phyloP scores from a whole-genome alignment of 73 alveolate genomes.

The Uronychia setigera region DNA sequence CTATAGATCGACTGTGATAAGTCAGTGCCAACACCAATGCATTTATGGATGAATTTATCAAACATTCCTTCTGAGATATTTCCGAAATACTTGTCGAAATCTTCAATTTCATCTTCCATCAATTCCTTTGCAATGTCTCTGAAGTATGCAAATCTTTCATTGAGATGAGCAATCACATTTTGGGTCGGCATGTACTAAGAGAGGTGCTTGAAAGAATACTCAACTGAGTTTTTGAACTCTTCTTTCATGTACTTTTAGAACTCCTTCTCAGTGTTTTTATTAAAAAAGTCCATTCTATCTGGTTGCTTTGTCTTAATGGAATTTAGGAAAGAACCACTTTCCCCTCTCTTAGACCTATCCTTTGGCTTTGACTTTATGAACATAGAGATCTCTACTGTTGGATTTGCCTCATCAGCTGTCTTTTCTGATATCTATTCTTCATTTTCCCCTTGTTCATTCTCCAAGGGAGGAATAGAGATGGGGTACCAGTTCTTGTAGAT shows the following conservation, averaged over 20 bases:
- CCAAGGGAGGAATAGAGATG: not conserved
- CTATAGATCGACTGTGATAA: not conserved
- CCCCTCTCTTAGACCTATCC: not conserved
- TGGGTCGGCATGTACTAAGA: not conserved
- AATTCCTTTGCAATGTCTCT: not conserved
- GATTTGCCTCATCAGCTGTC: not conserved
- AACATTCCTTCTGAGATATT: not conserved
- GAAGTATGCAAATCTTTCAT: not conserved
- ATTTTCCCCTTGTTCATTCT: not conserved
- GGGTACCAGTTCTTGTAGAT: not conserved
- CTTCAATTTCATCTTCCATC: not conserved
- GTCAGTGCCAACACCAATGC: not conserved
- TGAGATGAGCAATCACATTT: not conserved
- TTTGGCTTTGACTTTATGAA: not conserved
- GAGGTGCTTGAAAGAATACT: not conserved
- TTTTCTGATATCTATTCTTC: not conserved
- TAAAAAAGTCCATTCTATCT: constrained; percentile 42
- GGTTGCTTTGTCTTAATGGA: constrained; percentile 40
- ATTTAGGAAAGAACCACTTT: constrained; percentile 8
- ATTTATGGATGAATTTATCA: not conserved
- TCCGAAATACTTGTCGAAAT: not conserved
- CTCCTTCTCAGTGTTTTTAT: constrained; percentile 36
- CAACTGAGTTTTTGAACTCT: constrained; percentile 19
- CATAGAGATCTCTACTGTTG: not conserved
- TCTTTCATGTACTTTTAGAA: constrained; percentile 22